Evolutionary conservation across 1,284 basidiomycete genomes (phyloP).

Genomic region (Schizophyllum amplum): DNA sequence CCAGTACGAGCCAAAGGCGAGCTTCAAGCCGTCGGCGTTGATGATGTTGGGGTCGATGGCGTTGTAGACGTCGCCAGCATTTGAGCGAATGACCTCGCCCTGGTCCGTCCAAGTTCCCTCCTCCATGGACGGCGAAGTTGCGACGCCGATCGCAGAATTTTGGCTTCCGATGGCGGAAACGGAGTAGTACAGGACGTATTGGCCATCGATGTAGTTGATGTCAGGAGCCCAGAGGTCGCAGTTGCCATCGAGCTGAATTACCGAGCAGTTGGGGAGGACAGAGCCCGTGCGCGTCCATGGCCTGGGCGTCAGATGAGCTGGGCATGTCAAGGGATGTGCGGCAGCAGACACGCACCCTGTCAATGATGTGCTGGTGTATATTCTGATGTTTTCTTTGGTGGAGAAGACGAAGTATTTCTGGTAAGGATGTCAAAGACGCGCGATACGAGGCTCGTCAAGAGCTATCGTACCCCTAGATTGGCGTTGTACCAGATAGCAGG

Average conservation of each 20-base stretch:
- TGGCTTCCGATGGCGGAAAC: slow-evolving; percentile 22
- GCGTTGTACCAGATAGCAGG: background rate
- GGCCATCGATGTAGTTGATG: slow-evolving; percentile 9
- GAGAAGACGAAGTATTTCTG: background rate
- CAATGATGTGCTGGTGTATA: background rate
- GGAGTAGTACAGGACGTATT: slow-evolving; percentile 23
- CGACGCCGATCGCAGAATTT: slow-evolving; percentile 25
- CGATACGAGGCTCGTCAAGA: too few species aligned
- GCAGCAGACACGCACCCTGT: too few species aligned
- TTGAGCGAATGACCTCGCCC: slow-evolving; percentile 21
- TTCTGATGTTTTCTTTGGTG: background rate
- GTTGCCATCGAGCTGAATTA: background rate
- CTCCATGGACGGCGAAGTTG: slow-evolving; percentile 23
- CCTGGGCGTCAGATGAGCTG: too few species aligned
- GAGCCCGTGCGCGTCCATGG: background rate
- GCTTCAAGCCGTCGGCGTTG: slow-evolving; percentile 4
- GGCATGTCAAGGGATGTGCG: too few species aligned
- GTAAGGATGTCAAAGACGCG: background rate
- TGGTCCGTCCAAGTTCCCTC: slow-evolving; percentile 26
- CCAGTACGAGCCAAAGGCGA: slow-evolving; percentile 11
- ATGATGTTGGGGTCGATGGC: slow-evolving; percentile 15
- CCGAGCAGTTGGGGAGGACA: background rate
- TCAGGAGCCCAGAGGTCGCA: slow-evolving; percentile 9
- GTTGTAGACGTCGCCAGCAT: slow-evolving; percentile 21
- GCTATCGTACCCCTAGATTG: background rate